Conservation (phyloP, 805 yeast genomes). For the Lipomyces sp. region DNA sequence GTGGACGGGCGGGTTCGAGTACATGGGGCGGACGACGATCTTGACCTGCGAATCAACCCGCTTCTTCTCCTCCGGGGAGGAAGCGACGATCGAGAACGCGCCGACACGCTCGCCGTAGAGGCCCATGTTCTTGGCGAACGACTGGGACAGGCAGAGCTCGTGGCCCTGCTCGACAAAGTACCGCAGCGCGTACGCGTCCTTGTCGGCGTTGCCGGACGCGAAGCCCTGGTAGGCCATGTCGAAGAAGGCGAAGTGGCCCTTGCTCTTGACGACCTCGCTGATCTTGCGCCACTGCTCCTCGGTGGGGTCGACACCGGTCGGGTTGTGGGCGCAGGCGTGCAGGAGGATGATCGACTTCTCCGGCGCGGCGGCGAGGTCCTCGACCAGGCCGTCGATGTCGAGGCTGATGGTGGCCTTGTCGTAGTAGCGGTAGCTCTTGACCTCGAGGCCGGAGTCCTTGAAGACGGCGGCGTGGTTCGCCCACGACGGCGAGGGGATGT, state of each 20-base stretch:
- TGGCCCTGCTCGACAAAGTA: slow-evolving; percentile 44
- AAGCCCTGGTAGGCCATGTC: slow-evolving; percentile 97
- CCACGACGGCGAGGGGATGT: slow-evolving; percentile 90
- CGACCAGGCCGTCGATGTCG: slow-evolving; percentile 61
- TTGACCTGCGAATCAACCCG: slow-evolving; percentile 75
- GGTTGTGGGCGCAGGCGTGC: slow-evolving; percentile 97
- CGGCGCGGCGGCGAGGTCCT: slow-evolving; percentile 54
- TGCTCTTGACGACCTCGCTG: slow-evolving; percentile 55
- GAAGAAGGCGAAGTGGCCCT: slow-evolving; percentile 70
- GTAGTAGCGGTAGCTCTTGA: slow-evolving; percentile 66
- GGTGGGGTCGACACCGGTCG: slow-evolving; percentile 92
- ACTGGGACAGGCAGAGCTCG: slow-evolving; percentile 65
- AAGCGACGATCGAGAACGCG: slow-evolving; percentile 60
- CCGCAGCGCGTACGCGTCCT: slow-evolving; percentile 61
- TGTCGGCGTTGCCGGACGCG: slow-evolving; percentile 75
- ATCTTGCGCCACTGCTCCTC: slow-evolving; percentile 76
- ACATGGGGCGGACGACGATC: slow-evolving; percentile 76
- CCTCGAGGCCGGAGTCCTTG: slow-evolving; percentile 64
- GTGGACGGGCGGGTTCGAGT: slow-evolving; percentile 92
- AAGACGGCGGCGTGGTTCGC: slow-evolving; percentile 86
- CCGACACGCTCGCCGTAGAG: slow-evolving; percentile 95
- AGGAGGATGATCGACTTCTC: slow-evolving; percentile 65
- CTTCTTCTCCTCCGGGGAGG: slow-evolving; percentile 46
- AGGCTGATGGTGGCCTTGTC: slow-evolving; percentile 58
- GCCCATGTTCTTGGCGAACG: slow-evolving; percentile 94